These are phyloP conservation scores for Venturia pyrina DNA, from an alignment of 2,329 filamentous ascomycete genomes.

Conservation along the genomic window DNA sequence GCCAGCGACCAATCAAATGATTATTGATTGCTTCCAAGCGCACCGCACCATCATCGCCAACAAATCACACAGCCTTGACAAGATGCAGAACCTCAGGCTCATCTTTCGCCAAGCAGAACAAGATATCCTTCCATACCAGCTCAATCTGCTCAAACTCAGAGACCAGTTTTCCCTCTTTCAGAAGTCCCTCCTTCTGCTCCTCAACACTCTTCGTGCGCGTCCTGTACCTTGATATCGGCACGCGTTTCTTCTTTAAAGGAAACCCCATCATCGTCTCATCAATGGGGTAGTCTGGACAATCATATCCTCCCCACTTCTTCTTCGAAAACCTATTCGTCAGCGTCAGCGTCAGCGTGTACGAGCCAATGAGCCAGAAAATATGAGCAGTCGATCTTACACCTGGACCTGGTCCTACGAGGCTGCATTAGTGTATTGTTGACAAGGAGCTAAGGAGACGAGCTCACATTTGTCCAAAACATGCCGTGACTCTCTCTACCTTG, in stretches of 20 bases:
- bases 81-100: not conserved
- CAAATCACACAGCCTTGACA: not conserved
- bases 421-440: not conserved
- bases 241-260: not conserved
- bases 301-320: not conserved
- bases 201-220: not conserved
- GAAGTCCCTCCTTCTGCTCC: not conserved
- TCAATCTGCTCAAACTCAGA: not conserved
- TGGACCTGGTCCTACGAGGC: not conserved
- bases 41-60: not conserved
- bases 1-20: not conserved
- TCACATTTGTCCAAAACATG: slow-evolving; percentile 5
- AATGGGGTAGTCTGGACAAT: not conserved
- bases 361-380: not conserved
- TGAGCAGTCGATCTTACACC: not conserved
- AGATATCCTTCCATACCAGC: slow-evolving; percentile 8
- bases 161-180: not conserved
- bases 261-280: not conserved
- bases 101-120: slow-evolving; percentile 1
- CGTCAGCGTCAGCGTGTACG: not conserved
- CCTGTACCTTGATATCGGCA: not conserved
- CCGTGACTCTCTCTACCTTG: slow-evolving; percentile 9
- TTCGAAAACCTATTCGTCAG: not conserved
- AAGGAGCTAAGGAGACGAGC: not conserved
- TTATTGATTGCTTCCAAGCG: not conserved